These are phyloP conservation scores for Colletotrichum tanaceti DNA, from an alignment of 2,329 filamentous ascomycete species.

Conservation along the genomic window DNA sequence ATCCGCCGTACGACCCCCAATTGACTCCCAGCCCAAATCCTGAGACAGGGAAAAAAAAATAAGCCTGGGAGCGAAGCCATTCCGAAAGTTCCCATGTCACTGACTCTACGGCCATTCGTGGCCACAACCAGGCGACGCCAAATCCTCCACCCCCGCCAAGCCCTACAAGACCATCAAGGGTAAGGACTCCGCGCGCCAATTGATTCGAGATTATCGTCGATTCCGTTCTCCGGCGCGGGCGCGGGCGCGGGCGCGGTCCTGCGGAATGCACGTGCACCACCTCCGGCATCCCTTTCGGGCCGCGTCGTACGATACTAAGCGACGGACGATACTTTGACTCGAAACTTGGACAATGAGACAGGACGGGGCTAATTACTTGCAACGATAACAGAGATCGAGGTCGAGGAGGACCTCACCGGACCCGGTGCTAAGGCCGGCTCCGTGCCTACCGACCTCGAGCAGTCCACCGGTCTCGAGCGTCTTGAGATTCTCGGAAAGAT, in stretches of 20 bases:
- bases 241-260: constrained; percentile 27
- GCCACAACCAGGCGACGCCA: constrained; percentile 51
- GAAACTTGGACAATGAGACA: not conserved
- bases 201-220: constrained; percentile 31
- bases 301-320: constrained; percentile 30
- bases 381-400: constrained; percentile 77
- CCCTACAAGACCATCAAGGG: constrained; percentile 60
- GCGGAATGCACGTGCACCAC: constrained; percentile 12
- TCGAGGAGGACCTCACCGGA: constrained; percentile 82
- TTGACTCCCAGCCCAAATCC: constrained; percentile 40
- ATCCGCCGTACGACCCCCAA: constrained; percentile 65
- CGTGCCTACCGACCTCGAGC: constrained; percentile 93
- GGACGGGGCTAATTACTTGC: constrained; percentile 30
- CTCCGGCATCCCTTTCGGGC: constrained; percentile 31
- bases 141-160: constrained; percentile 53
- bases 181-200: constrained; percentile 49
- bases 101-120: constrained; percentile 28
- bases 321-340: constrained; percentile 18
- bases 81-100: constrained; percentile 30
- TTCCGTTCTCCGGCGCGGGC: constrained; percentile 21
- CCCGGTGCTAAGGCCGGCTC: constrained; percentile 85
- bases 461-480: constrained; percentile 97
- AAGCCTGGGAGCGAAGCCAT: constrained; percentile 21
- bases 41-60: constrained; percentile 27
- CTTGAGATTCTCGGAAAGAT: constrained; percentile 99